Evolutionary conservation across 768 basidiomycete genomes (phyloP).

Genomic region (Guyanaporus albipodus): DNA sequence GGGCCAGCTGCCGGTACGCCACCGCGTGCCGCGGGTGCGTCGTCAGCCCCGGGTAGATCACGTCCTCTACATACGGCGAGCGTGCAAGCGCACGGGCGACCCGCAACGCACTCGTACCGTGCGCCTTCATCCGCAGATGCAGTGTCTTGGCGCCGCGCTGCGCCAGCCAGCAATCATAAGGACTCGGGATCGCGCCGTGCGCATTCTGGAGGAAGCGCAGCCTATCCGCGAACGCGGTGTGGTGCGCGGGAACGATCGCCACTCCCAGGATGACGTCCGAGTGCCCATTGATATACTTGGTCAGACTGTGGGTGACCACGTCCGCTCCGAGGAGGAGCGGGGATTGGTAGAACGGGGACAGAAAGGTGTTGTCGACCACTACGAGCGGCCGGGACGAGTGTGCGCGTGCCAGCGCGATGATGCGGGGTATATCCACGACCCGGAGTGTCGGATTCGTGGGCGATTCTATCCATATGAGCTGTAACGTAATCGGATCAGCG

Average conservation of each 20-base stretch:
- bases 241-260: slow-evolving; percentile 61
- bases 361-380: slow-evolving; percentile 92
- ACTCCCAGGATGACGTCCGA: slow-evolving; percentile 92
- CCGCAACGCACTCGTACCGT: slow-evolving; percentile 77
- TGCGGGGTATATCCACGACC: slow-evolving; percentile 72
- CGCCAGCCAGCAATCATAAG: slow-evolving; percentile 88
- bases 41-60: slow-evolving; percentile 82
- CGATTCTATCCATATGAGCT: slow-evolving; percentile 94
- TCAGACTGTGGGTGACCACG: slow-evolving; percentile 77
- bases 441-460: slow-evolving; percentile 95
- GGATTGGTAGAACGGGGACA: slow-evolving; percentile 87
- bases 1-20: slow-evolving; percentile 59
- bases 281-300: slow-evolving; percentile 93
- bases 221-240: slow-evolving; percentile 43
- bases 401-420: slow-evolving; percentile 60
- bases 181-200: slow-evolving; percentile 76
- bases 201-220: slow-evolving; percentile 91
- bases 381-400: slow-evolving; percentile 70
- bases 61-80: slow-evolving; percentile 63
- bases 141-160: slow-evolving; percentile 92
- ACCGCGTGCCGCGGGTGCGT: slow-evolving; percentile 62
- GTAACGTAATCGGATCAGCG: background rate
- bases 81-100: slow-evolving; percentile 61
- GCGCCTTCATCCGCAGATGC: slow-evolving; percentile 79
- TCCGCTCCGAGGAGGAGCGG: slow-evolving; percentile 85